phyloP scores from a whole-genome alignment of 495 filamentous ascomycete genomes.

The Xylaria venustula region DNA sequence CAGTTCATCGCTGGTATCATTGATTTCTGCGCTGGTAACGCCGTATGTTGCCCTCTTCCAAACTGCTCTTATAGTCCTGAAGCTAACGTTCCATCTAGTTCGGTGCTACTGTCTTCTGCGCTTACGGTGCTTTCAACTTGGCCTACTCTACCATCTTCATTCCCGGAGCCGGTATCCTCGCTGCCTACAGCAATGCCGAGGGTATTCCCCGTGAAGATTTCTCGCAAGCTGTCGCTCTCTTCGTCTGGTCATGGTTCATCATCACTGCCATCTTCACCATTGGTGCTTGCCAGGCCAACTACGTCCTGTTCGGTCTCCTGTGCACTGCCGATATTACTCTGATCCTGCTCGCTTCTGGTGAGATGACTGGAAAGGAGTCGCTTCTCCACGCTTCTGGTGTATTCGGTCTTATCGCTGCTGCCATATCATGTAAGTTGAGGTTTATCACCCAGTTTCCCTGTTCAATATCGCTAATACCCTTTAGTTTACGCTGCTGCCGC shows the following conservation, averaged over 20 bases:
- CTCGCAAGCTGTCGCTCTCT: conserved; percentile 35
- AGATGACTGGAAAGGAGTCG: conserved; percentile 22
- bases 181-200: conserved; percentile 30
- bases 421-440: conserved; percentile 33
- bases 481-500: conserved; percentile 15
- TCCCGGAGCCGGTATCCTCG: conserved; percentile 35
- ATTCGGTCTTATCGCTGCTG: conserved; percentile 30
- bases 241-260: conserved; percentile 41
- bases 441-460: too few relatives aligned
- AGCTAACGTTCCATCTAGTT: conserved; percentile 16
- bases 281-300: conserved; percentile 31
- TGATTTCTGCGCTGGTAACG: conserved; percentile 34
- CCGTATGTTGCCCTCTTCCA: conserved; percentile 13
- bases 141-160: conserved; percentile 38
- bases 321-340: conserved; percentile 28
- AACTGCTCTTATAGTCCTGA: background rate
- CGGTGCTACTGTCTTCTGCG: conserved; percentile 36
- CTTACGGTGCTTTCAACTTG: conserved; percentile 39
- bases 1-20: conserved; percentile 38
- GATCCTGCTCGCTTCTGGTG: conserved; percentile 29
- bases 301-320: conserved; percentile 29
- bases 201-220: conserved; percentile 24
- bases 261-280: conserved; percentile 39
- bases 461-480: background rate
- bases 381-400: conserved; percentile 23